phyloP scores from a whole-genome alignment of 2,329 filamentous ascomycete genomes.

The Colletotrichum sp. region DNA sequence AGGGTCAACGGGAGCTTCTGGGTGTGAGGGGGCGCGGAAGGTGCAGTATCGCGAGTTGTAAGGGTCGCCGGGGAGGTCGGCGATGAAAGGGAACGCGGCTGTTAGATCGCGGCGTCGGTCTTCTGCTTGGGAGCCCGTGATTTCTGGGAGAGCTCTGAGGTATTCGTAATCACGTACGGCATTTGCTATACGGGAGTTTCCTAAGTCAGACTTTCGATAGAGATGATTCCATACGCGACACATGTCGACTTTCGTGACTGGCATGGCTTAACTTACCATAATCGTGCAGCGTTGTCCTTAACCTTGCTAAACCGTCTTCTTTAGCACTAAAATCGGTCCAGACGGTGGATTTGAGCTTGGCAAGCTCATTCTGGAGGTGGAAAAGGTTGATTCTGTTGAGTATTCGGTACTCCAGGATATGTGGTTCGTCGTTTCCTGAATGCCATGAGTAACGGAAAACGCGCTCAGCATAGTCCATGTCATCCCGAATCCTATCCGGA shows the following conservation, averaged over 20 bases:
- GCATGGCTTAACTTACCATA: background rate
- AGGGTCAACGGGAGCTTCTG: background rate
- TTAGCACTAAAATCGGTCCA: background rate
- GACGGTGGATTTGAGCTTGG: background rate
- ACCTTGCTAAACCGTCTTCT: background rate
- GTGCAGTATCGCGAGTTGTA: background rate
- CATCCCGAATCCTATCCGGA: background rate
- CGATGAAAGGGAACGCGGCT: background rate
- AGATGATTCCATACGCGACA: rapidly evolving
- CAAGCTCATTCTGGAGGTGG: background rate
- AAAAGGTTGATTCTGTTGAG: background rate
- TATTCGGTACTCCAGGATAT: background rate
- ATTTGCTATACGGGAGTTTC: background rate
- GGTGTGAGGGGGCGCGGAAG: background rate
- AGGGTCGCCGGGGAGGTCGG: background rate
- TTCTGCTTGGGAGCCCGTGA: background rate
- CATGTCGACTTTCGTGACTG: background rate
- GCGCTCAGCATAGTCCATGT: background rate
- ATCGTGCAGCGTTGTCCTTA: background rate
- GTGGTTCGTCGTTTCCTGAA: background rate
- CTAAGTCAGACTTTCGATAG: too few relatives aligned
- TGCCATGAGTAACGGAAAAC: background rate
- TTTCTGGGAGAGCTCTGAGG: background rate
- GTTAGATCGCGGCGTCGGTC: background rate
- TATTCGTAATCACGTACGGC: background rate